These are phyloP conservation scores for Aureobasidium musti DNA, from an alignment of 2,329 filamentous ascomycete species.

Conservation along the genomic window DNA sequence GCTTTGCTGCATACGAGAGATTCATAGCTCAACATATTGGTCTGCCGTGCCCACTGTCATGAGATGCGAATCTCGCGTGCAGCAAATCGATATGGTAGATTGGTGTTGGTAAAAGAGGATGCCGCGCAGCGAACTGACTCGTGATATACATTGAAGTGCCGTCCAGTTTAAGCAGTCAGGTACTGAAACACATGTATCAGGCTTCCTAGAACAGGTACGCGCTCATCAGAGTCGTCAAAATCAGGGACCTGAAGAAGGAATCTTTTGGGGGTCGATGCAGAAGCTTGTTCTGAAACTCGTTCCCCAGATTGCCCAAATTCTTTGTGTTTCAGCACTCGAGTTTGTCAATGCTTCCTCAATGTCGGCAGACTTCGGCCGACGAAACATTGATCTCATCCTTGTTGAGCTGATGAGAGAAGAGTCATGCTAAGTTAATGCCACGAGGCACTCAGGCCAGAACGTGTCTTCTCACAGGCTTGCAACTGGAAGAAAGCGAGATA, in stretches of 20 bases:
- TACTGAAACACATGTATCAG: conserved; percentile 18
- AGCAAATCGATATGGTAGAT: neutral
- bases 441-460: neutral
- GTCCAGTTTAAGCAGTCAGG: neutral
- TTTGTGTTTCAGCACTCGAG: conserved; percentile 8
- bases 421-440: too few relatives aligned
- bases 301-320: neutral
- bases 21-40: neutral
- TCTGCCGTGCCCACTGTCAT: neutral
- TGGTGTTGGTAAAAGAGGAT: neutral
- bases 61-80: neutral
- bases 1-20: neutral
- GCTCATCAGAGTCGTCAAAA: neutral
- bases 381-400: neutral
- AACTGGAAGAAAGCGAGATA: neutral
- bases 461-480: neutral
- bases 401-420: neutral
- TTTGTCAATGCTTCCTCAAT: neutral
- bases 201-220: neutral
- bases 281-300: conserved; percentile 13
- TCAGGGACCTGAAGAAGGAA: neutral
- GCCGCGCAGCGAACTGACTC: conserved; percentile 9
- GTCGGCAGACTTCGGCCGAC: neutral
- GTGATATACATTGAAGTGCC: neutral
- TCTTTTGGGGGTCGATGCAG: neutral